Base-by-base conservation (phyloP, 2,329 filamentous ascomycete genomes). In the Aspergillus pseudoterreus region DNA sequence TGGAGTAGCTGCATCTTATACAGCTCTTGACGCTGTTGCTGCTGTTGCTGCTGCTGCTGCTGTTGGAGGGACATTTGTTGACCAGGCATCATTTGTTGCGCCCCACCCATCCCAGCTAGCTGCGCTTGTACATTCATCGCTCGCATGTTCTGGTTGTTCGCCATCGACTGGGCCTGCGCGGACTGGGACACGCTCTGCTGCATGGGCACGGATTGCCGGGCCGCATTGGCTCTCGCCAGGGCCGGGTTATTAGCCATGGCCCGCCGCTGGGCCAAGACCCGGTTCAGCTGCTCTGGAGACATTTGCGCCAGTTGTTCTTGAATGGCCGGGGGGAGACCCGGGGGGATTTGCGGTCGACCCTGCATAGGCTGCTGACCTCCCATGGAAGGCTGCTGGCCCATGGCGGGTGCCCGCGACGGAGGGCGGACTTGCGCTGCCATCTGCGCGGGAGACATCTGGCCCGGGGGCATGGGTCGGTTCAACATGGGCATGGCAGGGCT, bases 401-500 rank as follows among this genome's bases (percentile, higher is more conserved):
- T 66, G 15, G 63, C 63, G 35, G 61, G 62, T 39, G 67, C 58
- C 44, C 64, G 61, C n/a, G 70, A 67, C 22, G 65, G 66, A 51
- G 68, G 64, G 45, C 68, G 64, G 45, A 59, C 53, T 52, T 72
- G 70, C 43, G 64, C 60, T 24, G 64, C 57, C 10, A 64, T 57
- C 46, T 70, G 69, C 35, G 60, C 61, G 6, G 67, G 72, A 43
- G 71, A 73, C 57, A 72, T 69, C 49, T 72, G 71, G 12, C 62
- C 63, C 4, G 67, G 64, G 3, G 68, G 63, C 56, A 74, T 68
- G 1, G 72, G 72, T 32, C 72, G 72, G 53, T 75, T 76, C 49
- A 75, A 56, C 68, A 73, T 74, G 11, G 71, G 59, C 66, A 75
- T 71, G 10, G 62, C 66, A 15, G 69, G 66, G 47, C 65, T 71